Base-by-base conservation (phyloP, 2,329 filamentous ascomycete species). In the Cryphonectria japonica region DNA sequence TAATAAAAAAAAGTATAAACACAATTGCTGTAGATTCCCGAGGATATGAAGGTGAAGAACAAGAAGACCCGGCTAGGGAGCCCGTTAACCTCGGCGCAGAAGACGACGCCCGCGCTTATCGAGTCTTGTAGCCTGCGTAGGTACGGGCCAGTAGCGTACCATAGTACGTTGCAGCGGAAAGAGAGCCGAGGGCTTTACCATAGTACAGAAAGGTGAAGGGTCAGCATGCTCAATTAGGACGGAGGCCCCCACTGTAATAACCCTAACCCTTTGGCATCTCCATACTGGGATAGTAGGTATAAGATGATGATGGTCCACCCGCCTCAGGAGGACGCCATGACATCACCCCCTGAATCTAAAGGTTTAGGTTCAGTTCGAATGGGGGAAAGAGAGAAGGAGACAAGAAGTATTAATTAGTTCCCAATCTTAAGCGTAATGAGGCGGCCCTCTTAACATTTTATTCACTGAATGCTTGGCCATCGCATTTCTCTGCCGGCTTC, bases 341-440 rank as follows among this genome's bases (percentile, higher is more conserved):
- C 26, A 34, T 46, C 66, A 68, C 54, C 61, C 61, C 61, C n/a
- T 43, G 37, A 59, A 32, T 59, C 54, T 32, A 32, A 16, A 19
- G 46, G 22, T n/a, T 50, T 50, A 50, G 46, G 46, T 50, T 46
- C 46, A 50, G 5, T 7, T 32, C 13, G 16, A 59, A 32, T 29
- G 54, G 52, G 50, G 52, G 52, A 29, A 29, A 7, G 52, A 57
- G 52, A 3, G 26, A 29, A 6, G 52, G 52, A 26, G 52, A 32
- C 19, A n/a, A 50, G 7, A n/a, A n/a, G 46, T 62, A 41, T 62
- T 62, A 64, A 39, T 41, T 64, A n/a, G 6, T 8, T n/a, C 46
- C 61, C 14, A 22, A 26, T 46, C 22, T 37, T 62, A 68, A 68
- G 67, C 67, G 67, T 62, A 68, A 68, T 68, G 67, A 68, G 41